phyloP scores from a whole-genome alignment of 192 early-diverging fungal species.

The Gamsiella multidivaricata region DNA sequence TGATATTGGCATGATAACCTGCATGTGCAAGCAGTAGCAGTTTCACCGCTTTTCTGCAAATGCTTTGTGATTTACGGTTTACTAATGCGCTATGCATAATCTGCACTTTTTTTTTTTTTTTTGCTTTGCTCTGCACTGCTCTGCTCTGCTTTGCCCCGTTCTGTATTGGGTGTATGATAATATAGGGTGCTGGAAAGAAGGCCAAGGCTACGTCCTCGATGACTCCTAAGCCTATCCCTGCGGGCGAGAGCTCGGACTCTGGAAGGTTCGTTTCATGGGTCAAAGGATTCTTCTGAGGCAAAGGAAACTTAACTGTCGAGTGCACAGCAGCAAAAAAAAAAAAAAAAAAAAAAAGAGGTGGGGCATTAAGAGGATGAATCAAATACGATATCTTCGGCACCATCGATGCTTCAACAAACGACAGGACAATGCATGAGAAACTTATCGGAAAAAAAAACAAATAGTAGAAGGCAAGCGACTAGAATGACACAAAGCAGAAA shows the following conservation, averaged over 20 bases:
- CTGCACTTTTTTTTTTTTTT: no score
- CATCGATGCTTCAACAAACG: no score
- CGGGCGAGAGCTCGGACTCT: conserved; percentile 27
- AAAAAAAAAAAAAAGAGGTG: not conserved
- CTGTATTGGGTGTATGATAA: not conserved
- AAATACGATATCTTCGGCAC: no score
- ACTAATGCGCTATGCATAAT: no score
- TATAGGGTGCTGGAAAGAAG: conserved; percentile 23
- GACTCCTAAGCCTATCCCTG: conserved; percentile 39
- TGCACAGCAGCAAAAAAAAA: not conserved
- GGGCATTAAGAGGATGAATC: not conserved
- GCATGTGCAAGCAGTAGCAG: no score
- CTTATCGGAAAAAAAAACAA: not conserved
- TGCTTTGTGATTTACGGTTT: no score
- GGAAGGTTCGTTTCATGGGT: conserved; percentile 57
- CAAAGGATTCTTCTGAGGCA: conserved; percentile 43
- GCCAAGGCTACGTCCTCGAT: conserved; percentile 26
- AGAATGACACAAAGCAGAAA: no score
- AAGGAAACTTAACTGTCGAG: not conserved
- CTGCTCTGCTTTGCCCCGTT: not conserved
- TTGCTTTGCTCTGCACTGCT: no score
- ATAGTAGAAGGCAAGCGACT: no score
- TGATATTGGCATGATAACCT: no score
- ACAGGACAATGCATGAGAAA: no score
- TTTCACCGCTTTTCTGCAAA: no score